Percentiles rank a stretch among this genome's conserved stretches.
Conservation (phyloP, 495 filamentous ascomycete species). For the Xylaria cubensis region DNA sequence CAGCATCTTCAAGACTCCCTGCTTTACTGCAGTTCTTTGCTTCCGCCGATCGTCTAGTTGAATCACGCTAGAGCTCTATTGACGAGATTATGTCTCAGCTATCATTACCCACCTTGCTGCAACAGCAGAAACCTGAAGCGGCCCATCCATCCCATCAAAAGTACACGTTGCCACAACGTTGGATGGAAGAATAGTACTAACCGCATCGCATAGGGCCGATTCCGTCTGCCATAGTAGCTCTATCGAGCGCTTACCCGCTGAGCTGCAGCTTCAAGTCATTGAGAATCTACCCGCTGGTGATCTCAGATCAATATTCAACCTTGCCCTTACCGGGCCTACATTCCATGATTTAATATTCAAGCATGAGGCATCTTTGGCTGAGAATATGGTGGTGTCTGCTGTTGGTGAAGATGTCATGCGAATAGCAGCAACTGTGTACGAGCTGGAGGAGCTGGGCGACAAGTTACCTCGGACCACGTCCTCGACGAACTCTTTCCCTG, state of each 20-base stretch:
- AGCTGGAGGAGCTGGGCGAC: background rate
- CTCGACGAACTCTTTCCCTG: too few species aligned
- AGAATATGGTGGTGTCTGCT: background rate
- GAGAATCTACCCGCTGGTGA: background rate
- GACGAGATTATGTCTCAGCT: background rate
- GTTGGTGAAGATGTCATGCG: background rate
- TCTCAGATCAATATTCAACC: background rate
- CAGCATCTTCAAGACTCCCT: background rate
- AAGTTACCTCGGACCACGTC: background rate
- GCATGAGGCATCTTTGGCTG: background rate
- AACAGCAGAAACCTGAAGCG: background rate
- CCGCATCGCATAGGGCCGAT: background rate
- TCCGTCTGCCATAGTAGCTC: background rate
- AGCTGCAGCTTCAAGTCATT: background rate
- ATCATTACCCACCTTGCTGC: background rate
- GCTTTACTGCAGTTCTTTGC: background rate
- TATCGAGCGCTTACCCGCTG: background rate
- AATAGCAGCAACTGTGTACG: background rate
- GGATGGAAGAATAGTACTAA: background rate
- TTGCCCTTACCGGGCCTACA: constrained; percentile 4
- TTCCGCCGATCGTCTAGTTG: background rate
- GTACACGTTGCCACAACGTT: background rate
- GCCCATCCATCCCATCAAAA: background rate
- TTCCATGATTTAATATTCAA: background rate
- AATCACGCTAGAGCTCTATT: background rate